Evolutionary conservation across 1,284 basidiomycete genomes (phyloP).

Genomic region (Kalmanozyma brasiliensis): DNA sequence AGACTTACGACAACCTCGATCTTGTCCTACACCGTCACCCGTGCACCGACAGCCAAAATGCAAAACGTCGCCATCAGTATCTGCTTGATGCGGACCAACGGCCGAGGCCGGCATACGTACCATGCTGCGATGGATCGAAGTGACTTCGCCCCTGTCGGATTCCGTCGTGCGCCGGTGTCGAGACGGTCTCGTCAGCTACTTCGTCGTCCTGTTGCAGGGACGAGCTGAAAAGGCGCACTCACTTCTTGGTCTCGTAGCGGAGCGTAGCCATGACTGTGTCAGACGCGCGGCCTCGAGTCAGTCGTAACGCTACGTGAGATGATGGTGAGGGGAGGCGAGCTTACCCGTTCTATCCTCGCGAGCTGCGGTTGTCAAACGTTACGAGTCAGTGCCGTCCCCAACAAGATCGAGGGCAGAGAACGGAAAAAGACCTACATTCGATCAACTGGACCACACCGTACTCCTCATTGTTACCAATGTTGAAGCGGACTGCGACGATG

Average conservation of each 20-base stretch:
- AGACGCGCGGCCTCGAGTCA: background rate
- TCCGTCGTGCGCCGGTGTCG: background rate
- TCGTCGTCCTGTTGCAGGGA: too few relatives aligned
- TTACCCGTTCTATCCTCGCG: constrained; percentile 23
- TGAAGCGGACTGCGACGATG: constrained; percentile 23
- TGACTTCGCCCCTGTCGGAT: constrained; percentile 5
- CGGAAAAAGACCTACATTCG: constrained; percentile 14
- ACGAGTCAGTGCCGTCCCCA: too few relatives aligned
- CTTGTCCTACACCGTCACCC: constrained; percentile 7
- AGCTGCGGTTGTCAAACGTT: constrained; percentile 6
- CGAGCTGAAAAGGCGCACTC: constrained; percentile 3
- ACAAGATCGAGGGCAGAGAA: background rate
- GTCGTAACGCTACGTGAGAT: background rate
- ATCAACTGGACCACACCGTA: constrained; percentile 27
- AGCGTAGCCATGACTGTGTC: constrained; percentile 29
- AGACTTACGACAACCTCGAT: constrained; percentile 14
- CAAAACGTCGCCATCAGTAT: too few relatives aligned
- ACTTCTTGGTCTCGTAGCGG: constrained; percentile 26
- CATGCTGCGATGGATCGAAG: constrained; percentile 22
- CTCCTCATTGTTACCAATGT: constrained; percentile 33
- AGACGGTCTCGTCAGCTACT: too few relatives aligned
- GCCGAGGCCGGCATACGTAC: constrained; percentile 8
- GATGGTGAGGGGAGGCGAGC: background rate
- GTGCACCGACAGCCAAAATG: too few relatives aligned
- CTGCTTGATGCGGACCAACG: background rate